Evolutionary conservation across 108 stramenopile genomes (phyloP), one percentile per base, ranked within the genome.

Genomic region (Skeletonema tropicum): DNA sequence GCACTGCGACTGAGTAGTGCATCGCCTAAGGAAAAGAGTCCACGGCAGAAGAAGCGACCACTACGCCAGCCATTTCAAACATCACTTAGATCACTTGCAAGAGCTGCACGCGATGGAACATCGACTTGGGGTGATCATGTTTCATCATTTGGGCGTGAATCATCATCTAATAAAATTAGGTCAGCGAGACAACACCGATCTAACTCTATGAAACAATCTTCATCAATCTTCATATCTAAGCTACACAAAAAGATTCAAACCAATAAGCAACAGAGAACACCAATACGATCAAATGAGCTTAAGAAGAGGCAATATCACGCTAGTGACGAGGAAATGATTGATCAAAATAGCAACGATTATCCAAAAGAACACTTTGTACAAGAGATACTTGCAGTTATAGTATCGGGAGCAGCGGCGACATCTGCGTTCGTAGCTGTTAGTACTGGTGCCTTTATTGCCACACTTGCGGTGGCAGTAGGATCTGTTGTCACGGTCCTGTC

Each of bases 381-480:
- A 33, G 79, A 75, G 11, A 64, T 64, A 30, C 49, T 74, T 0
- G 74, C 73, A 19, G 68, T 64, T 21, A 62, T 75, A 32, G 60
- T 66, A 15, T 60, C 68, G 3, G 79, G 68, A 19, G 79, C 79
- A 14, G 74, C 79, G 10, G 79, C 79, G 5, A 67, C 72, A 35
- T 63, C 73, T 19, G 67, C 73, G 0, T 79, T 79, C 30, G 57
- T 9, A 8, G 66, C 79, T 1, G 45, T 68, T 23, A 55, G 64
- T 29, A 57, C 67, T 25, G 68, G 59, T 14, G 73, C 73, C 5
- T 74, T 79, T 6, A 52, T 74, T 39, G 74, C 73, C 13, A 79
- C 73, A 25, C 38, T 67, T 3, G 67, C 69, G 41, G 62, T 79
- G 0, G 73, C 79, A 17, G 21, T 74, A 15, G 79, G 69, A 19